Conservation (phyloP, 2,329 filamentous ascomycete genomes). For the Pyrenophora tritici-repentis region DNA sequence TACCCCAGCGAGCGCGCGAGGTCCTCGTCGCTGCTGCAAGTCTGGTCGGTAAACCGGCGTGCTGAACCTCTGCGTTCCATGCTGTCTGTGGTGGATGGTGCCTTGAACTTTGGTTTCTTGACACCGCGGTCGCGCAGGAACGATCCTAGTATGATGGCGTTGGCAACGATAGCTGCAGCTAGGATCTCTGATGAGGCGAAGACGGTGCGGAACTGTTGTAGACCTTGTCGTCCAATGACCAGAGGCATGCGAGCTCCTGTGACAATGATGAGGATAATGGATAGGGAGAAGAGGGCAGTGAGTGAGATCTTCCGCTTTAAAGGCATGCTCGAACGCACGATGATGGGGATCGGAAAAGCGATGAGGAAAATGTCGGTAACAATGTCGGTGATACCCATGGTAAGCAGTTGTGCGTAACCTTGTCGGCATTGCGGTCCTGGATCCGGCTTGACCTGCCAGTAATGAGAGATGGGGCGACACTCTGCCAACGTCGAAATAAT, state of each 20-base stretch:
- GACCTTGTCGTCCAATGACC: slow-evolving; percentile 71
- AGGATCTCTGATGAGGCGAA: slow-evolving; percentile 89
- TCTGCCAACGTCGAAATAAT: slow-evolving; percentile 81
- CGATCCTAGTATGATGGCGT: slow-evolving; percentile 86
- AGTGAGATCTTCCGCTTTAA: slow-evolving; percentile 80
- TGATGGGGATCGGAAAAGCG: slow-evolving; percentile 86
- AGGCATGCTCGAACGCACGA: slow-evolving; percentile 76
- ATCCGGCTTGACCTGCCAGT: slow-evolving; percentile 69
- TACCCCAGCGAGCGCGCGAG: slow-evolving; percentile 81
- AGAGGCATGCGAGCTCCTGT: slow-evolving; percentile 81
- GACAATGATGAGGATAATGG: slow-evolving; percentile 76
- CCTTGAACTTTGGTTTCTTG: slow-evolving; percentile 81
- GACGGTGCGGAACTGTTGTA: slow-evolving; percentile 85
- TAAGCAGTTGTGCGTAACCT: slow-evolving; percentile 83
- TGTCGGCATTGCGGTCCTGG: slow-evolving; percentile 84
- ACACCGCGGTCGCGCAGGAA: slow-evolving; percentile 89
- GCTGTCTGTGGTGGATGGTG: slow-evolving; percentile 57
- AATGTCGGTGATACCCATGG: slow-evolving; percentile 87
- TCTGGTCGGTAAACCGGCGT: slow-evolving; percentile 66
- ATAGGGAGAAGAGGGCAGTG: slow-evolving; percentile 79
- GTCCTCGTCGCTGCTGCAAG: slow-evolving; percentile 91
- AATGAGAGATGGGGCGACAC: slow-evolving; percentile 67
- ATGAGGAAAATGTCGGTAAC: slow-evolving; percentile 87
- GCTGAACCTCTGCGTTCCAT: slow-evolving; percentile 63
- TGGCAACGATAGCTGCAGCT: slow-evolving; percentile 84